Percentiles rank a stretch among this genome's conserved stretches.
These are phyloP conservation scores for Ogataea methylovora DNA, from an alignment of 805 yeast species.

Conservation along the genomic window DNA sequence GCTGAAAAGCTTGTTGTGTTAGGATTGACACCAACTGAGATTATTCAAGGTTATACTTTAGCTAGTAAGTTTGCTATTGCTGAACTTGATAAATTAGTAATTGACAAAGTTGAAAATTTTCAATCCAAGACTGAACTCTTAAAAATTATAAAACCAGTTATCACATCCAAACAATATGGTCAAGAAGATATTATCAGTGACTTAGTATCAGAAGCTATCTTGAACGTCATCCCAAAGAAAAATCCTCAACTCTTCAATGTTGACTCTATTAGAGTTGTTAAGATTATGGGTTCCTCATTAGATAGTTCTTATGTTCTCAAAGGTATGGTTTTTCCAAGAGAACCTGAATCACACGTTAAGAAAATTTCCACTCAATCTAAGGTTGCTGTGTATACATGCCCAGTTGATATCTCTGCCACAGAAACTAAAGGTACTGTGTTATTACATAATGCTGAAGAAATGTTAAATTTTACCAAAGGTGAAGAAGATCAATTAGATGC, in stretches of 20 bases:
- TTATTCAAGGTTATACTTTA: slow-evolving; percentile 84
- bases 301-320: slow-evolving; percentile 70
- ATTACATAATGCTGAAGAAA: slow-evolving; percentile 92
- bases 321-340: slow-evolving; percentile 98
- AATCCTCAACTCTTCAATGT: slow-evolving; percentile 70
- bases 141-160: slow-evolving; percentile 78
- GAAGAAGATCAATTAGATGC: slow-evolving; percentile 91
- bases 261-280: slow-evolving; percentile 91
- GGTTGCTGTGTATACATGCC: slow-evolving; percentile 90
- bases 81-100: slow-evolving; percentile 57
- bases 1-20: slow-evolving; percentile 79
- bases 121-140: slow-evolving; percentile 45
- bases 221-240: slow-evolving; percentile 65
- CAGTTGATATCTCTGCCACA: slow-evolving; percentile 91
- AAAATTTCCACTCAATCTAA: slow-evolving; percentile 55
- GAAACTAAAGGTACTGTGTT: slow-evolving; percentile 97
- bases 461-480: slow-evolving; percentile 93
- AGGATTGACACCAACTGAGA: slow-evolving; percentile 88
- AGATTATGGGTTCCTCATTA: slow-evolving; percentile 88
- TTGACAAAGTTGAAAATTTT: slow-evolving; percentile 55
- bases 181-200: slow-evolving; percentile 69
- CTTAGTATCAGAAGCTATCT: slow-evolving; percentile 79
- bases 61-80: slow-evolving; percentile 73
- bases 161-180: slow-evolving; percentile 91
- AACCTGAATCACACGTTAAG: slow-evolving; percentile 90